phyloP scores from a whole-genome alignment of 2,329 filamentous ascomycete genomes.

The Coniochaeta prunicola region DNA sequence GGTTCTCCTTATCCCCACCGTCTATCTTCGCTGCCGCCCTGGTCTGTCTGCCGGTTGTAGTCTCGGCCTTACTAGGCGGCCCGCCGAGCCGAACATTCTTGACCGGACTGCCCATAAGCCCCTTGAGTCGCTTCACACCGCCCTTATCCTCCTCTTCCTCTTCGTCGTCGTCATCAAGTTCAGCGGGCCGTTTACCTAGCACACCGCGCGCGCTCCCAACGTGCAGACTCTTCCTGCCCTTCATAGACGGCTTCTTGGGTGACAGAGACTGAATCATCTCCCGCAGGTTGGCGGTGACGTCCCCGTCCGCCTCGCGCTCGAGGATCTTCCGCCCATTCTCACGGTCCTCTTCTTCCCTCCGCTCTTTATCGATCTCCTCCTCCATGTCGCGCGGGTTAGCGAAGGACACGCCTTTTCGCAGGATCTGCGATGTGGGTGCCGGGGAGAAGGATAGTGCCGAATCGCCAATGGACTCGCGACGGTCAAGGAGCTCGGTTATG shows the following conservation, averaged over 20 bases:
- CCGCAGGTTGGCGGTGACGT: slow-evolving; percentile 60
- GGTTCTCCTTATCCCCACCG: slow-evolving; percentile 27
- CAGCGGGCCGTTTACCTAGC: slow-evolving; percentile 65
- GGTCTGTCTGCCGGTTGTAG: slow-evolving; percentile 51
- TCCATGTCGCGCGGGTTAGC: slow-evolving; percentile 57
- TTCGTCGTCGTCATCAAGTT: slow-evolving; percentile 62
- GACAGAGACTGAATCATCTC: slow-evolving; percentile 74
- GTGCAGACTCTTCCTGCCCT: slow-evolving; percentile 67
- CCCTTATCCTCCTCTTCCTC: slow-evolving; percentile 53
- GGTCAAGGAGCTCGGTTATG: slow-evolving; percentile 63
- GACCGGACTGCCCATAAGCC: slow-evolving; percentile 67
- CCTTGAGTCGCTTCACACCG: slow-evolving; percentile 62
- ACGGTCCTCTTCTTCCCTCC: slow-evolving; percentile 51
- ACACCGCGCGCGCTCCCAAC: slow-evolving; percentile 67
- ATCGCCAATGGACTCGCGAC: slow-evolving; percentile 65
- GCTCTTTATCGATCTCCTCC: slow-evolving; percentile 55
- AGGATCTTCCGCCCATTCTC: slow-evolving; percentile 52
- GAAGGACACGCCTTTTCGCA: slow-evolving; percentile 49
- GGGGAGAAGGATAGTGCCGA: slow-evolving; percentile 57
- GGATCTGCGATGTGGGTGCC: slow-evolving; percentile 25
- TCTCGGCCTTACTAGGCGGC: slow-evolving; percentile 60
- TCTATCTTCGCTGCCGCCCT: slow-evolving; percentile 41
- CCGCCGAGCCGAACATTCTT: slow-evolving; percentile 66
- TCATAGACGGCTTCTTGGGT: slow-evolving; percentile 52
- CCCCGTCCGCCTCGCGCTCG: slow-evolving; percentile 45